Evolutionary conservation across 169 alveolate species (phyloP).

Genomic region (Plasmodium knowlesi): DNA sequence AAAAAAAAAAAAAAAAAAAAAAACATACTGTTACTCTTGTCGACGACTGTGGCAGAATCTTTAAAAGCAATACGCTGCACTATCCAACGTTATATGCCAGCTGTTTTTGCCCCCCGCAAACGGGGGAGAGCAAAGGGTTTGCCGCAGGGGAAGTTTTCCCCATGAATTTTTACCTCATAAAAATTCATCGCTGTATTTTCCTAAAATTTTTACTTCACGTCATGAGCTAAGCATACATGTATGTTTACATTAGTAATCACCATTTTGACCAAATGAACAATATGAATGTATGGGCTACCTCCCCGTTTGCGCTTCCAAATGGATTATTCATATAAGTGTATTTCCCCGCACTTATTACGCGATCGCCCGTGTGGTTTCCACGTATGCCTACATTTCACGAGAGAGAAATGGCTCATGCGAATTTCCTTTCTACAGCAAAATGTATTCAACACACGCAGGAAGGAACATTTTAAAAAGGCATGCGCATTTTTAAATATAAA

Average conservation of each 20-base stretch:
- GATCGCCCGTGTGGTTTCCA: neutral
- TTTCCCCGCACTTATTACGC: neutral
- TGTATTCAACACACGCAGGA: neutral
- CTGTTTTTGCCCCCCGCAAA: neutral
- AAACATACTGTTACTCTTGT: neutral
- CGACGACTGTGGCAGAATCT: neutral
- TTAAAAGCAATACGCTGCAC: neutral
- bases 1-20: no score
- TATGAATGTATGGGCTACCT: neutral
- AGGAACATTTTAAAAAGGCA: neutral
- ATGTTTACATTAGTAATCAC: neutral
- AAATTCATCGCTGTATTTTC: neutral
- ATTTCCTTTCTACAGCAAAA: neutral
- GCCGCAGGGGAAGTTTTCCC: neutral
- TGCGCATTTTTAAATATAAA: neutral
- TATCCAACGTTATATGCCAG: neutral
- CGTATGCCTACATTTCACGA: no score
- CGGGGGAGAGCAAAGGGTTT: conserved; percentile 4
- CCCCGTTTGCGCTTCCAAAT: neutral
- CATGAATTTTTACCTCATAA: neutral
- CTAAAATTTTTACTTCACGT: neutral
- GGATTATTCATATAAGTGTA: neutral
- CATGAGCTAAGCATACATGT: neutral
- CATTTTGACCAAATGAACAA: neutral
- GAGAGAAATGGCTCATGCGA: no score